Evolutionary conservation across 192 early-diverging fungal genomes (phyloP).

Genomic region (Coemansia sp.): DNA sequence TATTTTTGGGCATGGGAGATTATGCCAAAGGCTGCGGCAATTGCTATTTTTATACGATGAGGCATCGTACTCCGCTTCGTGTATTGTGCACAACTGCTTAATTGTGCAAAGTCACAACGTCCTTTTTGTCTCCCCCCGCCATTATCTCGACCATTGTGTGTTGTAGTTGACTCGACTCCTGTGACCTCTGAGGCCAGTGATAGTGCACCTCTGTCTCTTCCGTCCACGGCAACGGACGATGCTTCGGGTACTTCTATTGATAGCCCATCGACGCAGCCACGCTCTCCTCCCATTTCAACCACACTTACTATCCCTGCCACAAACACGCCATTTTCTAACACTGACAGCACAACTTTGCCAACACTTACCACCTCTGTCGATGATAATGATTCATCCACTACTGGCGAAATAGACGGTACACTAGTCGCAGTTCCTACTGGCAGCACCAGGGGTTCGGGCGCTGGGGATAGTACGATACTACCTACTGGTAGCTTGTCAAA

Average conservation of each 20-base stretch:
- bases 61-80: no score
- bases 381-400: not conserved
- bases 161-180: slow-evolving; percentile 2
- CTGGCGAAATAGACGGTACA: not conserved
- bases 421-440: not conserved
- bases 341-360: not conserved
- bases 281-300: not conserved
- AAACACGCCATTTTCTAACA: not conserved
- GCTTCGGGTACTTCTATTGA: not conserved
- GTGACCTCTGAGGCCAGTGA: not conserved
- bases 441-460: not conserved
- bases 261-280: not conserved
- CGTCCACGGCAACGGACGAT: not conserved
- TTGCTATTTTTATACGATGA: not conserved
- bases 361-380: not conserved
- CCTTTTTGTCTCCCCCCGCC: not conserved
- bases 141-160: not conserved
- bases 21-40: not conserved
- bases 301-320: not conserved
- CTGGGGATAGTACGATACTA: not conserved
- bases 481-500: not conserved
- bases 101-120: not conserved
- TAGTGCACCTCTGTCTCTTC: not conserved
- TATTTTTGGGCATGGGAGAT: not conserved
- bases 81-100: not conserved